A percentile compares a stretch with the other conserved stretches of the same genome.
Evolutionary conservation across 805 yeast species (phyloP).

Genomic region (Ogataea pini): DNA sequence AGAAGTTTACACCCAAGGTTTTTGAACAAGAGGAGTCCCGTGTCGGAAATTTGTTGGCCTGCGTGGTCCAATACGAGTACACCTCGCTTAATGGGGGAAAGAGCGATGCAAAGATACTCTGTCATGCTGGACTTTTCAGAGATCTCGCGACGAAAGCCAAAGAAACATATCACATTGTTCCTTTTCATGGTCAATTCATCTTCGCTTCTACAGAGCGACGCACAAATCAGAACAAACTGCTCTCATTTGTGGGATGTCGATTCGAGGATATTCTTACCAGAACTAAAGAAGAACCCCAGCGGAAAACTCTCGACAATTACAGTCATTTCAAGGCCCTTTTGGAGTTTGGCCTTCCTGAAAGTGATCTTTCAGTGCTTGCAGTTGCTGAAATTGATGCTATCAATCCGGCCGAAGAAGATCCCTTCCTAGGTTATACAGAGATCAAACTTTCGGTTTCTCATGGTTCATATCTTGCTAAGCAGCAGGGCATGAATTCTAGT

Average conservation of each 20-base stretch:
- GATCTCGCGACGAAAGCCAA: constrained; percentile 3
- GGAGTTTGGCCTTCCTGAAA: constrained; percentile 2
- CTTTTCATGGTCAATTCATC: constrained; percentile 12
- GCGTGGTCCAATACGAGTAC: constrained; percentile 5
- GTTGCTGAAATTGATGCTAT: constrained; percentile 12
- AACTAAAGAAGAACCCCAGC: not conserved
- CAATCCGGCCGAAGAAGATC: constrained; percentile 1
- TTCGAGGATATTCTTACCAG: constrained; percentile 14
- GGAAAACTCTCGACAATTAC: constrained; percentile 6
- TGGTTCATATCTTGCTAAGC: not conserved
- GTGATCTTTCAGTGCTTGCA: not conserved
- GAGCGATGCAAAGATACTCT: constrained; percentile 2
- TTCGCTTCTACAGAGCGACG: constrained; percentile 11
- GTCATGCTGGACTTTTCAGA: constrained; percentile 12
- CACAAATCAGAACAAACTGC: not conserved
- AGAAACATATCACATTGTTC: constrained; percentile 9
- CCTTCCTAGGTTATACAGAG: constrained; percentile 2
- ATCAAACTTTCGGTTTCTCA: constrained; percentile 6
- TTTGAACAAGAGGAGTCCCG: constrained; percentile 6
- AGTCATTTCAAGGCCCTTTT: constrained; percentile 6
- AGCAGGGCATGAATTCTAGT: not conserved
- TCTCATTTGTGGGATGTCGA: constrained; percentile 10
- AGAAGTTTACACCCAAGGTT: constrained; percentile 2
- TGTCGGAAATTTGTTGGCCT: constrained; percentile 5
- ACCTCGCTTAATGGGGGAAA: not conserved